A percentile compares a stretch with the other conserved stretches of the same genome.
Evolutionary conservation across 2,329 filamentous ascomycete genomes (phyloP).

Genomic region (Alternaria infectoria): DNA sequence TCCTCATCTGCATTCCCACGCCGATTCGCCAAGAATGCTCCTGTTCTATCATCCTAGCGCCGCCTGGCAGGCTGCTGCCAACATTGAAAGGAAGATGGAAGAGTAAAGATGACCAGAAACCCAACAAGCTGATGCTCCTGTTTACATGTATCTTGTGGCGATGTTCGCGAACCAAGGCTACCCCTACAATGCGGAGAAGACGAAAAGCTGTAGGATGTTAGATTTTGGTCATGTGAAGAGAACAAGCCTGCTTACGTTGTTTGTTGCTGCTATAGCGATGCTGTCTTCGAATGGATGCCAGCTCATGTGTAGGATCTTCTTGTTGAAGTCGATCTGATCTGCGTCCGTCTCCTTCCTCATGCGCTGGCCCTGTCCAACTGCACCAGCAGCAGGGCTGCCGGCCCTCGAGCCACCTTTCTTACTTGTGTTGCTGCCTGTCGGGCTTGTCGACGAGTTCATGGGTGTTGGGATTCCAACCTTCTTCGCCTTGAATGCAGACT

Average conservation of each 20-base stretch:
- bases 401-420: constrained; percentile 91
- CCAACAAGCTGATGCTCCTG: constrained; percentile 35
- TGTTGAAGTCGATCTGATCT: constrained; percentile 99
- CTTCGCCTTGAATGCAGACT: constrained; percentile 99
- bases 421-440: constrained; percentile 68
- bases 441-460: constrained; percentile 83
- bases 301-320: constrained; percentile 99
- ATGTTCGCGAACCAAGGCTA: constrained; percentile 29
- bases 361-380: constrained; percentile 78
- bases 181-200: constrained; percentile 61
- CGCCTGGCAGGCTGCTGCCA: constrained; percentile 31
- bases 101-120: constrained; percentile 38
- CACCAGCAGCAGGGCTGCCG: constrained; percentile 79
- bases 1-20: constrained; percentile 31
- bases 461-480: constrained; percentile 98
- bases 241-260: constrained; percentile 77
- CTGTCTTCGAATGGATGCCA: constrained; percentile 99
- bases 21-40: constrained; percentile 30
- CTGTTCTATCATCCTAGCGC: constrained; percentile 42
- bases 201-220: constrained; percentile 57
- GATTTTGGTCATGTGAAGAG: background rate
- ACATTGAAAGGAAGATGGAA: constrained; percentile 37
- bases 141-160: constrained; percentile 31
- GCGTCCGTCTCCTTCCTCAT: constrained; percentile 99
- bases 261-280: constrained; percentile 98